phyloP scores from a whole-genome alignment of 2,329 filamentous ascomycete genomes.

The Fusarium protoensiforme region DNA sequence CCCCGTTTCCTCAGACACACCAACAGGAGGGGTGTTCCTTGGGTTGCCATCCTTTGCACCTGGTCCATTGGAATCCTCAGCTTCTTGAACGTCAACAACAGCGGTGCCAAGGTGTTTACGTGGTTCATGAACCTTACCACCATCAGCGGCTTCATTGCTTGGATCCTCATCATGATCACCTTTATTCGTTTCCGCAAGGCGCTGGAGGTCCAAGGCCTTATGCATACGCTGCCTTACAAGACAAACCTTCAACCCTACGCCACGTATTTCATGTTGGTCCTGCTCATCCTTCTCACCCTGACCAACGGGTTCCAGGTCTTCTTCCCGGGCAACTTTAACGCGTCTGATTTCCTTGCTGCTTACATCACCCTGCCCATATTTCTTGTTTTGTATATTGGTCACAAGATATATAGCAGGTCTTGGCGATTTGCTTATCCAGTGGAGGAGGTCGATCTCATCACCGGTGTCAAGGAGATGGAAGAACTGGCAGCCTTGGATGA shows the following conservation, averaged over 20 bases:
- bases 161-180: slow-evolving; percentile 63
- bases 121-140: slow-evolving; percentile 27
- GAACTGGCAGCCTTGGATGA: slow-evolving; percentile 46
- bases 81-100: slow-evolving; percentile 55
- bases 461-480: slow-evolving; percentile 2
- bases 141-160: slow-evolving; percentile 43
- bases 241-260: slow-evolving; percentile 71
- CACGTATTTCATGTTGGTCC: slow-evolving; percentile 67
- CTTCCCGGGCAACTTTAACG: slow-evolving; percentile 71
- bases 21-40: slow-evolving; percentile 70
- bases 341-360: slow-evolving; percentile 69
- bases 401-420: slow-evolving; percentile 55
- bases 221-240: slow-evolving; percentile 60
- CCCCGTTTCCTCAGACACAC: slow-evolving; percentile 70
- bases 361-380: slow-evolving; percentile 75
- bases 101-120: slow-evolving; percentile 23
- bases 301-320: slow-evolving; percentile 84
- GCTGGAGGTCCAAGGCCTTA: slow-evolving; percentile 61
- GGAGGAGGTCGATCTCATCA: not conserved
- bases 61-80: slow-evolving; percentile 71
- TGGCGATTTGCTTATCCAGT: not conserved
- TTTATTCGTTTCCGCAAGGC: slow-evolving; percentile 51
- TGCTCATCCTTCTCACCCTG: slow-evolving; percentile 70
- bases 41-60: slow-evolving; percentile 62
- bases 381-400: slow-evolving; percentile 67